These are phyloP conservation scores for Hanseniaspora sp. DNA, from an alignment of 1,139 yeast genomes.

Conservation along the genomic window DNA sequence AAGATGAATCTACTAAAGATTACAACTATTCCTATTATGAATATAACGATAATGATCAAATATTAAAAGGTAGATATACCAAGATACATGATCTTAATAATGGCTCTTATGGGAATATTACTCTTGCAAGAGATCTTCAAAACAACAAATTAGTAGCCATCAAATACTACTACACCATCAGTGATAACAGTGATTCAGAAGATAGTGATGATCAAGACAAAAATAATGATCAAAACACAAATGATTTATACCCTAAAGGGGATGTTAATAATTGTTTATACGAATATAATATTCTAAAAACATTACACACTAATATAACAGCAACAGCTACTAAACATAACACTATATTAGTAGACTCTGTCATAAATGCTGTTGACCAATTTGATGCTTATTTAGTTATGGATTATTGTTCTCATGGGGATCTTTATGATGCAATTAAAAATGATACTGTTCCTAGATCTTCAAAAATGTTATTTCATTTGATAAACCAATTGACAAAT, in stretches of 20 bases:
- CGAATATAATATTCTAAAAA: conserved; percentile 64
- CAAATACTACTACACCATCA: conserved; percentile 51
- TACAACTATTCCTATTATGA: conserved; percentile 9
- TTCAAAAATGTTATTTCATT: conserved; percentile 61
- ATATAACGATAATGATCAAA: conserved; percentile 12
- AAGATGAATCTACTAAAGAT: neutral
- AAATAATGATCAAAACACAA: too few species aligned
- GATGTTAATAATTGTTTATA: conserved; percentile 50
- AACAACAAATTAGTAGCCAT: conserved; percentile 60
- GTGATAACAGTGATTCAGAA: conserved; percentile 26
- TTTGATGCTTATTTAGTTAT: conserved; percentile 72
- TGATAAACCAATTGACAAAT: conserved; percentile 62
- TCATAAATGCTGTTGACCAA: conserved; percentile 59
- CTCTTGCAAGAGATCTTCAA: conserved; percentile 65
- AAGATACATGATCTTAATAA: conserved; percentile 73
- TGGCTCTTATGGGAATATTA: conserved; percentile 88
- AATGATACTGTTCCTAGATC: conserved; percentile 72
- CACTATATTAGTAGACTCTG: conserved; percentile 25
- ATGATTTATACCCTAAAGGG: conserved; percentile 17
- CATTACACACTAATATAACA: conserved; percentile 29
- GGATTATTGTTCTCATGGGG: conserved; percentile 88
- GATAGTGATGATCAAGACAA: conserved; percentile 17
- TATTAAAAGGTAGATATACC: conserved; percentile 47
- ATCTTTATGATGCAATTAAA: conserved; percentile 83
- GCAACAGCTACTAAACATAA: conserved; percentile 36